These are phyloP conservation scores for Rhodofomes roseus DNA, from an alignment of 1,284 basidiomycete genomes.

Conservation along the genomic window DNA sequence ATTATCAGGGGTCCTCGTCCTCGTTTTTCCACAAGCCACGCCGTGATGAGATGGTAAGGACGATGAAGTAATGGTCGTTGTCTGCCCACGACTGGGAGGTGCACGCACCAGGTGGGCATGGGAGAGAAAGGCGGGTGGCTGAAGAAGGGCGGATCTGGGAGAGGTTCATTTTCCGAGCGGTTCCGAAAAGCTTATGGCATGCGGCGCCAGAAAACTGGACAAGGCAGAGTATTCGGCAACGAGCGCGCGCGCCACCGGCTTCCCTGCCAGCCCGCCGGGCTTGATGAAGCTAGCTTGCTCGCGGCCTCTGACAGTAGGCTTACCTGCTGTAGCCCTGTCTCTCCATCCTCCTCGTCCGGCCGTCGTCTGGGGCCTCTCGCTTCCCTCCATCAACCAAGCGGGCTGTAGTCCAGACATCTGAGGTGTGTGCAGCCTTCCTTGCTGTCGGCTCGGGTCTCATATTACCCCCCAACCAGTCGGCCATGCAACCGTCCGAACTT, in stretches of 20 bases:
- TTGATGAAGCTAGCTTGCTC: slow-evolving; percentile 4
- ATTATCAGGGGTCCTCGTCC: too few species aligned
- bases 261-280: slow-evolving; percentile 2
- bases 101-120: too few species aligned
- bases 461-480: slow-evolving; percentile 6
- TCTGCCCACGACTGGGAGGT: too few species aligned
- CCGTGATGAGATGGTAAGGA: too few species aligned
- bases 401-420: background rate
- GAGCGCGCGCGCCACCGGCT: slow-evolving; percentile 8
- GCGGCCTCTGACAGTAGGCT: background rate
- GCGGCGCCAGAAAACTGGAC: slow-evolving; percentile 3
- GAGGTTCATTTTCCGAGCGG: background rate
- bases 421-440: slow-evolving; percentile 1
- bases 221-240: background rate
- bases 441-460: slow-evolving; percentile 2
- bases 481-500: slow-evolving; percentile 73
- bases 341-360: slow-evolving; percentile 1
- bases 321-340: background rate
- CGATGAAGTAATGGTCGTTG: too few species aligned
- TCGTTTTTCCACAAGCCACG: too few species aligned
- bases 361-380: background rate
- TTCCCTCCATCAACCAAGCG: background rate
- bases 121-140: background rate
- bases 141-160: background rate
- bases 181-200: background rate